Evolutionary conservation across 306 rosid species (phyloP).

Genomic region (Oemleria cerasiformis): DNA sequence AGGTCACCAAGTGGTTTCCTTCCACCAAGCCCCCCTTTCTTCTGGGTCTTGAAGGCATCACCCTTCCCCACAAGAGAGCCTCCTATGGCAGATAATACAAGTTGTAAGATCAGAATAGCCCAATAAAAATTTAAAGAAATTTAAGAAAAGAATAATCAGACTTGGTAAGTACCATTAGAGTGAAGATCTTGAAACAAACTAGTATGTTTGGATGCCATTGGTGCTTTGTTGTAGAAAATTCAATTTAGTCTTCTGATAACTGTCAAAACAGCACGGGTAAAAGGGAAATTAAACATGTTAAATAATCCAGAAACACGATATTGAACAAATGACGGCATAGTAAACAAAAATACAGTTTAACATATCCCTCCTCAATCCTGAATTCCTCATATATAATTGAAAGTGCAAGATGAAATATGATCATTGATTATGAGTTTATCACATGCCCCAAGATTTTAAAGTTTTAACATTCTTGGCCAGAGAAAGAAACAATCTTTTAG

Average conservation of each 20-base stretch:
- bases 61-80: slow-evolving; percentile 38
- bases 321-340: neutral
- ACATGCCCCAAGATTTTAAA: neutral
- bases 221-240: slow-evolving; percentile 4
- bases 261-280: neutral
- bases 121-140: neutral
- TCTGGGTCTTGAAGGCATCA: slow-evolving; percentile 29
- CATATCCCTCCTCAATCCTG: neutral
- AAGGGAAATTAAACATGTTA: neutral
- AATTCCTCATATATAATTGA: neutral
- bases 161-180: slow-evolving; percentile 35
- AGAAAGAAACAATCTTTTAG: neutral
- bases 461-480: neutral
- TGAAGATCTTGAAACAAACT: slow-evolving; percentile 44
- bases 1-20: slow-evolving; percentile 77
- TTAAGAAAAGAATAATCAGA: neutral
- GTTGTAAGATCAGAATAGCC: slow-evolving; percentile 1
- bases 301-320: neutral
- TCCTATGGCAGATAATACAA: slow-evolving; percentile 32
- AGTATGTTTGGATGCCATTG: slow-evolving; percentile 49
- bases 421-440: neutral
- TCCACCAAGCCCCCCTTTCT: slow-evolving; percentile 51
- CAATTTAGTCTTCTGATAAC: slow-evolving; percentile 23
- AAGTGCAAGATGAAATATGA: neutral
- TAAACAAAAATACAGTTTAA: neutral